Base-by-base conservation (phyloP, 2,329 filamentous ascomycete genomes). In the Colletotrichum nymphaeae region DNA sequence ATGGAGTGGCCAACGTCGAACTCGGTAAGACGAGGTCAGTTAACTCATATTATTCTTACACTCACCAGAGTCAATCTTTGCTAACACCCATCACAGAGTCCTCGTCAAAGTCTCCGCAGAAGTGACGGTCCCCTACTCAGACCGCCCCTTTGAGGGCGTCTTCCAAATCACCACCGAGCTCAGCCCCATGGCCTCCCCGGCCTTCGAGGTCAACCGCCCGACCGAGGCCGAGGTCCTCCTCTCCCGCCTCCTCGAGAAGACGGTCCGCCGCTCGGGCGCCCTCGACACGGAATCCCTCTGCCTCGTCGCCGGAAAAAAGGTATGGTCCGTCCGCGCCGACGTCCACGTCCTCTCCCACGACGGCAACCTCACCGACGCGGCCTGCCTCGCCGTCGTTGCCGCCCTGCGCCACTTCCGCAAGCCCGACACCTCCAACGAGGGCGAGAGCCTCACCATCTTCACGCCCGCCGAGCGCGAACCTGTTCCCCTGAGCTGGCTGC, bases 201-300 rank as follows among this genome's bases (percentile, higher is more conserved):
- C 94, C 42, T 97, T 97, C 84, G 95, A 98, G 83, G 90, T 93
- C 77, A 94, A 94, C 82, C 90, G 95, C 67, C 93, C 93, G 60
- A 95, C 93, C 75, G 94, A 97, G 78, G 90, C 93, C 69, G 97
- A 98, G 84, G 88, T 95, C 3, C 89, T 98, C 55, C 91, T 98
- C 32, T 95, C 95, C 11, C 92, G 96, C 42, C 90, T 97, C 55
- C 92, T 99, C 24, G 97, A 99, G 83, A 98, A 98, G 85, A 96
- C 97, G 9, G 91, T 98, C 74, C 95, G 97, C 55, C 93, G 97
- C 73, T 98, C 95, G 1, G 93, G 93, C 77, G 96, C 97, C 7
- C 90, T 99, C 53, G 96, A 98, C 82, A 98, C 95, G 42, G 97
- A 99, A 84, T 98, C 95, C 4, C 89, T 99, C 57, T 99, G 97